phyloP scores from a whole-genome alignment of 306 rosid genomes.

The Castanea crenata region DNA sequence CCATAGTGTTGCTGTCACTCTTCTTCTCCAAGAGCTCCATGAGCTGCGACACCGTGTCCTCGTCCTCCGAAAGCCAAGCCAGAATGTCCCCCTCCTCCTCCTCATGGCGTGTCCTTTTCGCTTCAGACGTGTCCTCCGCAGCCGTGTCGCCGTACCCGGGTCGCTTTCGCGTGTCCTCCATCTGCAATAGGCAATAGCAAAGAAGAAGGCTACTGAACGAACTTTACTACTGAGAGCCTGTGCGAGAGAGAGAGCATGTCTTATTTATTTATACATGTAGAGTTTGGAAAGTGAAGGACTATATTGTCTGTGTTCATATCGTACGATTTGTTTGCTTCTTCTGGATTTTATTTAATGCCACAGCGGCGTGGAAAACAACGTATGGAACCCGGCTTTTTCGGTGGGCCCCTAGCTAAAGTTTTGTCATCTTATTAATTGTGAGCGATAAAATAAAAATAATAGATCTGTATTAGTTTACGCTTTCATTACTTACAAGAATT shows the following conservation, averaged over 20 bases:
- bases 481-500: no score
- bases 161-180: slow-evolving; percentile 24
- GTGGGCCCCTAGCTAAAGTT: not conserved
- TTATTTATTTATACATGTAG: no score
- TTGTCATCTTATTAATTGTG: no score
- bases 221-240: no score
- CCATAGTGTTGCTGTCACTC: not conserved
- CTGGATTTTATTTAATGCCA: not conserved
- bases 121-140: not conserved
- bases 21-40: slow-evolving; percentile 15
- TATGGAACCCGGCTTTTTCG: not conserved
- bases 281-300: no score
- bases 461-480: no score
- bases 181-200: not conserved
- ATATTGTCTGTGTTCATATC: not conserved
- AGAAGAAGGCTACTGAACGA: not conserved
- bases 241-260: no score
- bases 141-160: not conserved
- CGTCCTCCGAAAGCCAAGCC: slow-evolving; percentile 22
- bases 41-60: slow-evolving; percentile 20
- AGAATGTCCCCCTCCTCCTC: slow-evolving; percentile 18
- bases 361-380: not conserved
- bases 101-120: not conserved
- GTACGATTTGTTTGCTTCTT: not conserved
- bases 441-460: no score